Evolutionary conservation across 2,329 filamentous ascomycete species (phyloP).

Genomic region (Fusarium bactridioides): DNA sequence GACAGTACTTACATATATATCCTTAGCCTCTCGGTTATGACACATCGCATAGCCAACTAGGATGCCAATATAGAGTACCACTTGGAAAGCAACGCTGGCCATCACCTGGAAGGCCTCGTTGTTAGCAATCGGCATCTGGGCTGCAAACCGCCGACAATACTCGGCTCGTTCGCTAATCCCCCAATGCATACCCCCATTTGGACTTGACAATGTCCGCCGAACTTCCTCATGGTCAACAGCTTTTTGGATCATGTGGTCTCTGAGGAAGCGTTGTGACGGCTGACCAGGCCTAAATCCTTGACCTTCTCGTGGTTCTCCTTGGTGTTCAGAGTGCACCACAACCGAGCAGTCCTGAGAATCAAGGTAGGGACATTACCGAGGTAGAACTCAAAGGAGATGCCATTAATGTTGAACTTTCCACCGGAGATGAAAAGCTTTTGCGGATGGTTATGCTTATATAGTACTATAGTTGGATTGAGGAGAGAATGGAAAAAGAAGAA

Average conservation of each 20-base stretch:
- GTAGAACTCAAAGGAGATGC: fast-evolving
- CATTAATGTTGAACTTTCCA: background rate
- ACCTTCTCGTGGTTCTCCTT: background rate
- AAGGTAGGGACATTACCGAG: background rate
- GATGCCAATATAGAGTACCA: background rate
- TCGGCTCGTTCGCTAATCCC: fast-evolving
- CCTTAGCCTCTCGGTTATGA: background rate
- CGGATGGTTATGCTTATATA: background rate
- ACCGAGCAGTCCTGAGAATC: background rate
- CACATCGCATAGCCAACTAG: background rate
- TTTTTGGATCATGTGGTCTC: background rate
- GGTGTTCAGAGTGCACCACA: background rate
- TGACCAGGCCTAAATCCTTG: background rate
- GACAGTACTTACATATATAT: background rate
- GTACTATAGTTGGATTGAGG: background rate
- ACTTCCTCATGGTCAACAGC: background rate
- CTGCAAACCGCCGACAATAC: background rate
- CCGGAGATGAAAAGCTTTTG: background rate
- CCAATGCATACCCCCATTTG: background rate
- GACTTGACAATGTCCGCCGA: background rate
- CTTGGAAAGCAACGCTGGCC: fast-evolving
- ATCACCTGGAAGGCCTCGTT: background rate
- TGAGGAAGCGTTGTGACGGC: background rate
- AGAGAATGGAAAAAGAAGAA: background rate
- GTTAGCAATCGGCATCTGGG: background rate